A percentile compares a stretch with the other conserved stretches of the same genome.
Evolutionary conservation across 163 green algal genomes (phyloP).

Genomic region (Chloromonas sp.): DNA sequence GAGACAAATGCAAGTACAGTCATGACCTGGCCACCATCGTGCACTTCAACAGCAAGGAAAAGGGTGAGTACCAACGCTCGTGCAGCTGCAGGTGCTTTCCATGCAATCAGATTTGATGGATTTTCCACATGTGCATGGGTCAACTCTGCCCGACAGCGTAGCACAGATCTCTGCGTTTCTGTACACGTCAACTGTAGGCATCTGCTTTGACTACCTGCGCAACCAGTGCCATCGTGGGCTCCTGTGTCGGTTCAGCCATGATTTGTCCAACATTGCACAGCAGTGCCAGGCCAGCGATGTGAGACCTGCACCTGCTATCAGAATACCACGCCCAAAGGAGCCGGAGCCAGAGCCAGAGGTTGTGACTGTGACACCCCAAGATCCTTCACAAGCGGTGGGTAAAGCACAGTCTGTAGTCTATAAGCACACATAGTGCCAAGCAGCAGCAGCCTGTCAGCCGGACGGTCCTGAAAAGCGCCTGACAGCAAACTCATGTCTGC

Average conservation of each 20-base stretch:
- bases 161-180: not conserved
- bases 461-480: no score
- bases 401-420: no score
- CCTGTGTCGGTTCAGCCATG: slow-evolving; percentile 78
- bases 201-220: slow-evolving; percentile 83
- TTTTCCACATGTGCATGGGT: not conserved
- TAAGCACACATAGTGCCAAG: no score
- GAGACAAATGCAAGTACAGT: slow-evolving; percentile 68
- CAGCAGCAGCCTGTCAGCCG: no score
- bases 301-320: no score
- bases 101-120: not conserved
- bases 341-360: no score
- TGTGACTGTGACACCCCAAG: no score
- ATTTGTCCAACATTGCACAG: slow-evolving; percentile 66
- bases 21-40: slow-evolving; percentile 75
- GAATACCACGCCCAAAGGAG: no score
- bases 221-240: slow-evolving; percentile 69
- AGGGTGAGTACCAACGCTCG: slow-evolving; percentile 13
- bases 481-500: no score
- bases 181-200: slow-evolving; percentile 37
- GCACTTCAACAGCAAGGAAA: slow-evolving; percentile 56
- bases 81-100: no score
- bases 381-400: no score
- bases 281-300: slow-evolving; percentile 40
- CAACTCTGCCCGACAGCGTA: not conserved